Evolutionary conservation across 176 grass and related monocot species (phyloP).

Genomic region (Avena insularis): DNA sequence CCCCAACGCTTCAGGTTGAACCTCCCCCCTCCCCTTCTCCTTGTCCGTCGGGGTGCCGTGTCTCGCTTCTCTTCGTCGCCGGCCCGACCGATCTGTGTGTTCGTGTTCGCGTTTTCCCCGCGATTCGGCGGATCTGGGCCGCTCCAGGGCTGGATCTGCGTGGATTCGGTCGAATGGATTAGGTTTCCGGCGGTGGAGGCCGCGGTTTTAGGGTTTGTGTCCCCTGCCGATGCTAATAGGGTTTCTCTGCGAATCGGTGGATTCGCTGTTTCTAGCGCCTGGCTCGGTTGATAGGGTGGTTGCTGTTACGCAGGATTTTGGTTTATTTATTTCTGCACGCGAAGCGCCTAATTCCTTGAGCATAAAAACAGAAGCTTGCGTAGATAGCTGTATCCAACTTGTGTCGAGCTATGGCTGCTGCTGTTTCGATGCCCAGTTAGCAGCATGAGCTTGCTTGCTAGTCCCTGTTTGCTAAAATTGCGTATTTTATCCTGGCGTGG

Average conservation of each 20-base stretch:
- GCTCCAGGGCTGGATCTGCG: slow-evolving; percentile 6
- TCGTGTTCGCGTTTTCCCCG: background rate
- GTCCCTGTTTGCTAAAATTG: background rate
- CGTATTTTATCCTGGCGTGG: background rate
- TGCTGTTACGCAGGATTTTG: background rate
- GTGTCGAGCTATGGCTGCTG: background rate
- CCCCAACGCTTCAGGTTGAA: slow-evolving; percentile 39
- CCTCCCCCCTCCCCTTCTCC: background rate
- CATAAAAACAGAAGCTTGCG: background rate
- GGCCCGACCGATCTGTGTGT: slow-evolving; percentile 26
- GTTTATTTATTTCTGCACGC: background rate
- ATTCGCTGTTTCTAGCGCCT: background rate
- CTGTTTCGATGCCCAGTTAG: background rate
- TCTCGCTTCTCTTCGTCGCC: background rate
- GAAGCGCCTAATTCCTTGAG: background rate
- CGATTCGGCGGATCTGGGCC: background rate
- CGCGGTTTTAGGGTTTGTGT: background rate
- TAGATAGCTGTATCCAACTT: background rate
- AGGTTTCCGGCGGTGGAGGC: background rate
- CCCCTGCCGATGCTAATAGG: background rate
- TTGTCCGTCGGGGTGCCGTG: background rate
- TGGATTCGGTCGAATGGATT: background rate
- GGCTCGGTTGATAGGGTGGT: no score
- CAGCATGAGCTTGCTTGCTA: background rate
- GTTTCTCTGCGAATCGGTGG: background rate